These are phyloP conservation scores for Pisolithus microcarpus DNA, from an alignment of 768 basidiomycete species.

Conservation along the genomic window DNA sequence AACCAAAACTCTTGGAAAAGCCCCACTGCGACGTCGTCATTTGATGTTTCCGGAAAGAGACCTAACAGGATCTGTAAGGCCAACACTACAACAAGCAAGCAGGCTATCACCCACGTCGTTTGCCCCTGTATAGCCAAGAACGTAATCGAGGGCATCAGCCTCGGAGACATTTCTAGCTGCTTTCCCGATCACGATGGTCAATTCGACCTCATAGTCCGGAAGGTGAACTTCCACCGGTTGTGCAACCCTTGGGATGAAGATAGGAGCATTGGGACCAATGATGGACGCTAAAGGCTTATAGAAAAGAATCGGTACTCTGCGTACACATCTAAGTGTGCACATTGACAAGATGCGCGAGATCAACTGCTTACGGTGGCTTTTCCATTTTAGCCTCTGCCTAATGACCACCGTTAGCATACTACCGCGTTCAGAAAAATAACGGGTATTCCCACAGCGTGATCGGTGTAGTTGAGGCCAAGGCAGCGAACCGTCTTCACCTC, in stretches of 20 bases:
- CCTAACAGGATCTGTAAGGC: constrained; percentile 6
- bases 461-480: constrained; percentile 77
- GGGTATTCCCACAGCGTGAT: constrained; percentile 56
- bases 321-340: background rate
- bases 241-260: constrained; percentile 49
- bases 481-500: constrained; percentile 68
- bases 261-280: constrained; percentile 61
- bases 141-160: constrained; percentile 76
- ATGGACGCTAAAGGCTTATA: constrained; percentile 69
- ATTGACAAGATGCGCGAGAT: background rate
- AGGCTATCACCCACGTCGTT: constrained; percentile 40
- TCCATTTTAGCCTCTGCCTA: constrained; percentile 63
- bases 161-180: constrained; percentile 73
- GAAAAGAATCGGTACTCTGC: constrained; percentile 66
- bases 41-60: constrained; percentile 81
- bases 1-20: constrained; percentile 84
- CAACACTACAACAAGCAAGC: too few relatives aligned
- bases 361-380: constrained; percentile 48
- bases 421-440: background rate
- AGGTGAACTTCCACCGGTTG: constrained; percentile 61
- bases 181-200: constrained; percentile 79
- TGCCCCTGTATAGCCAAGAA: constrained; percentile 74
- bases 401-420: constrained; percentile 1
- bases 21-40: constrained; percentile 78
- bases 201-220: constrained; percentile 78